Percentiles rank a stretch among this genome's conserved stretches.
Conservation (phyloP, 2,329 filamentous ascomycete species). For the Canariomyces notabilis region DNA sequence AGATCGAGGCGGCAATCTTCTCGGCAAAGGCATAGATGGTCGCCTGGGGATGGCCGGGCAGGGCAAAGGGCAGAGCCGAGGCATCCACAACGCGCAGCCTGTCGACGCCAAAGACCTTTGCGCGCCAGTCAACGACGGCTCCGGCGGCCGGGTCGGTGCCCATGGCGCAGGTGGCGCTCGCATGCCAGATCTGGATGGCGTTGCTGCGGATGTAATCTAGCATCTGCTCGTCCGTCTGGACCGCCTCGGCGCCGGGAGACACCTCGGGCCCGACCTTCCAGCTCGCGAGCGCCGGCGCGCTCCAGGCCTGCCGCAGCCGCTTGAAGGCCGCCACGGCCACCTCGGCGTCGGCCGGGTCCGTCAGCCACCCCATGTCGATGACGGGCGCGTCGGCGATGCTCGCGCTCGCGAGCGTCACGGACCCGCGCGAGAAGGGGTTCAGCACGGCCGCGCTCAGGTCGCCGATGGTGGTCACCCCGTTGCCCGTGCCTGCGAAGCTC, state of each 20-base stretch:
- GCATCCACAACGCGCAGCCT: slow-evolving; percentile 25
- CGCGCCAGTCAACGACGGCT: slow-evolving; percentile 23
- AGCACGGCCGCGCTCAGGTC: not conserved
- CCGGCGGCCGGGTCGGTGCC: slow-evolving; percentile 24
- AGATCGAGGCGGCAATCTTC: slow-evolving; percentile 21
- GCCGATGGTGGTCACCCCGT: not conserved
- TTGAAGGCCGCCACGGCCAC: slow-evolving; percentile 4
- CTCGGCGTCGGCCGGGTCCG: slow-evolving; percentile 12
- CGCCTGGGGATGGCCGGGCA: slow-evolving; percentile 21
- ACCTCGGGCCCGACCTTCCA: slow-evolving; percentile 18
- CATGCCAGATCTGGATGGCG: slow-evolving; percentile 17
- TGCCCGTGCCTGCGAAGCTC: not conserved
- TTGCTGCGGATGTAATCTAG: slow-evolving; percentile 30
- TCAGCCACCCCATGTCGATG: slow-evolving; percentile 24
- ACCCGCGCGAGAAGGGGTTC: slow-evolving; percentile 10
- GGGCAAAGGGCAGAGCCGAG: slow-evolving; percentile 14
- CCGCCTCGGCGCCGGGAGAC: slow-evolving; percentile 33
- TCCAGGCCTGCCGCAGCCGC: not conserved
- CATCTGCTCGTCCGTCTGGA: slow-evolving; percentile 40
- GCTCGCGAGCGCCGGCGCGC: not conserved
- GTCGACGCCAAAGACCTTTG: slow-evolving; percentile 23
- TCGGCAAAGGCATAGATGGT: slow-evolving; percentile 27
- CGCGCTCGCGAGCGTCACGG: slow-evolving; percentile 22
- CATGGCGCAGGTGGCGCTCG: slow-evolving; percentile 31
- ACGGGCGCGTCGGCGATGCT: slow-evolving; percentile 23